Conservation (phyloP, 805 yeast species). For the Metschnikowia drakensbergensis region DNA sequence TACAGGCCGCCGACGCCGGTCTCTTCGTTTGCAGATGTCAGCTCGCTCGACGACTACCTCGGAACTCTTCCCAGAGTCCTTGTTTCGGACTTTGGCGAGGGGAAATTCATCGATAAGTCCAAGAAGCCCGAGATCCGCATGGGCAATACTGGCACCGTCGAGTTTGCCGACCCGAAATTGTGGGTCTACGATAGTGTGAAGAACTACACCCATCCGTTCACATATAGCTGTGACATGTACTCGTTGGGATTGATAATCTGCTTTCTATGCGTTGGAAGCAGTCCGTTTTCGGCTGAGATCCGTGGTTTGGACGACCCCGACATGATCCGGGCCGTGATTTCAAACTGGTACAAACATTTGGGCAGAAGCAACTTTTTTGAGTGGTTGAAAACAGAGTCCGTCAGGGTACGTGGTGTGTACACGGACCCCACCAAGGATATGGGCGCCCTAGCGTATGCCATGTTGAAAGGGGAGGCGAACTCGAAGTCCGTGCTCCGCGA, state of each 20-base stretch:
- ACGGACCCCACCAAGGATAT: conserved; percentile 14
- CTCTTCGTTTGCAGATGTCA: neutral
- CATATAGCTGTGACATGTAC: conserved; percentile 72
- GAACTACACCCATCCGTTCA: conserved; percentile 48
- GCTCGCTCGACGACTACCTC: conserved; percentile 17
- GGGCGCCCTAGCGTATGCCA: conserved; percentile 24
- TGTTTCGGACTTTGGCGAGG: conserved; percentile 89
- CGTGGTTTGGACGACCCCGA: conserved; percentile 27
- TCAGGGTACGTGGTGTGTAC: neutral
- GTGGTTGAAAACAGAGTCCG: conserved; percentile 24
- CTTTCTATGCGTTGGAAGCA: conserved; percentile 62
- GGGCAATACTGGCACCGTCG: conserved; percentile 86
- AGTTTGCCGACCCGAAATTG: conserved; percentile 84
- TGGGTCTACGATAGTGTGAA: conserved; percentile 31
- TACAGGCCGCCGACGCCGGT: conserved; percentile 16
- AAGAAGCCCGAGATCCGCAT: conserved; percentile 41
- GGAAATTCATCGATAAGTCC: conserved; percentile 63
- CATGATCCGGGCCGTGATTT: conserved; percentile 23
- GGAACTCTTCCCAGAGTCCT: conserved; percentile 58
- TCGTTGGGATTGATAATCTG: conserved; percentile 82
- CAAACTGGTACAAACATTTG: conserved; percentile 28
- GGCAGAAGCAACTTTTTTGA: conserved; percentile 17
- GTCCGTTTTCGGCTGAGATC: conserved; percentile 48
- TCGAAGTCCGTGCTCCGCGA: neutral
- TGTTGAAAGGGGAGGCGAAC: conserved; percentile 27